Conservation (phyloP, 257 asterid species). For the Solanum rostratum region DNA sequence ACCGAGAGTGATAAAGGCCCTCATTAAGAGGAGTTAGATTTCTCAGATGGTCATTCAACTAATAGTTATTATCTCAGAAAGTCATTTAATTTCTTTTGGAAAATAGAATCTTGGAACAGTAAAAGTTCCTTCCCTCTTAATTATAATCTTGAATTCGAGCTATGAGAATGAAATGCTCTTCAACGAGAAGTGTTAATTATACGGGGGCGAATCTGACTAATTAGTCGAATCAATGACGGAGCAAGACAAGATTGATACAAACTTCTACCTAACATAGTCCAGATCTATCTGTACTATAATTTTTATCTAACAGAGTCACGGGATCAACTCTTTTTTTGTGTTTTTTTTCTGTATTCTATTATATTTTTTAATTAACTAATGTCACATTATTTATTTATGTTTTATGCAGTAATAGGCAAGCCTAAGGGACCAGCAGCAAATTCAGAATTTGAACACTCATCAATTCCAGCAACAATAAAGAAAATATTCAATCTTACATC, state of each 20-base stretch:
- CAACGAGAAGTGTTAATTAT: background rate
- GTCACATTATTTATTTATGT: background rate
- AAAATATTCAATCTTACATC: slow-evolving; percentile 62
- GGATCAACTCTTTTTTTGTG: background rate
- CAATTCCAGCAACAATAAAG: slow-evolving; percentile 75
- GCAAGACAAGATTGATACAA: background rate
- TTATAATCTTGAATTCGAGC: background rate
- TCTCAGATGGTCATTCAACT: background rate
- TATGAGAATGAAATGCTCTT: background rate
- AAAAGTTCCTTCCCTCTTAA: background rate
- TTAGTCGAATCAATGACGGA: background rate
- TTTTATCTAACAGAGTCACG: background rate
- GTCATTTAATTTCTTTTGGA: too few species aligned
- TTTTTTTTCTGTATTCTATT: background rate
- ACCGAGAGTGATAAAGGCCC: background rate
- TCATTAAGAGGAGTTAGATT: background rate
- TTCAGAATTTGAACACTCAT: slow-evolving; percentile 75
- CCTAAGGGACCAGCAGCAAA: slow-evolving; percentile 47
- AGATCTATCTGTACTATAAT: background rate
- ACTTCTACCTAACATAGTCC: background rate
- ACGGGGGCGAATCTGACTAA: background rate
- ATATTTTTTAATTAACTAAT: background rate
- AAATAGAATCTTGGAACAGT: too few species aligned
- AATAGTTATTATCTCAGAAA: background rate
- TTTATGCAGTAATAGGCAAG: slow-evolving; percentile 46